Base-by-base conservation (phyloP, 2,329 filamentous ascomycete genomes). In the Paraphoma sp. region DNA sequence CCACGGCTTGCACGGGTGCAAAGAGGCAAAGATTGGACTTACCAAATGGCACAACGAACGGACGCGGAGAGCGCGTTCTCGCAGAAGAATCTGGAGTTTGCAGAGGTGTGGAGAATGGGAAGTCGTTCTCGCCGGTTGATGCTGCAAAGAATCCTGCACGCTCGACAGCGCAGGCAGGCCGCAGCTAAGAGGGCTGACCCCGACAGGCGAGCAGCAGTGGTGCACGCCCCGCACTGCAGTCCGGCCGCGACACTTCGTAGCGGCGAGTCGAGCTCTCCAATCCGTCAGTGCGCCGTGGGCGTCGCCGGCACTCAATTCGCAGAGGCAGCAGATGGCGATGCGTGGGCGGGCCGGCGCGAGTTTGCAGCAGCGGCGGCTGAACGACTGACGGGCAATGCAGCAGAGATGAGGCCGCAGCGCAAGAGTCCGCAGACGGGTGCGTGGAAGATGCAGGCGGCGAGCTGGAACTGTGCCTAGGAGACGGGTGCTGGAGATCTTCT, bases 141-240 rank as follows among this genome's bases (percentile, higher is more conserved):
- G 72, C 70, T 75, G 73, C 71, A 74, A 71, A 63, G 72, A 73
- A 64, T 60, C 63, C 58, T 75, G 72, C 72, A 74, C 63, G 65
- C 68, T 69, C 63, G 65, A 69, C 66, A 72, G 73, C 23, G 23
- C 72, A 75, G 69, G 69, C 71, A 73, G 69, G 70, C 71, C 69
- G 73, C 72, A 73, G 73, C 73, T 74, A 76, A 74, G 71, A 75
- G 68, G 73, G 70, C 73, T 73, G 73, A 73, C 69, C 65, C 66
- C 71, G 71, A 68, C 72, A 73, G 71, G 69, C 72, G 71, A 75
- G 69, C 59, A 75, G 69, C 59, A 51, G 59, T 36, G 33, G 33
- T 62, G 73, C 72, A 76, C 72, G 70, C 59, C 64, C 65, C 72
- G 62, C 70, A 53, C 29, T 23, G 66, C 61, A 72, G 66, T 70